Base-by-base conservation (phyloP, 2,329 filamentous ascomycete genomes). In the Reticulascus tulasneorum region DNA sequence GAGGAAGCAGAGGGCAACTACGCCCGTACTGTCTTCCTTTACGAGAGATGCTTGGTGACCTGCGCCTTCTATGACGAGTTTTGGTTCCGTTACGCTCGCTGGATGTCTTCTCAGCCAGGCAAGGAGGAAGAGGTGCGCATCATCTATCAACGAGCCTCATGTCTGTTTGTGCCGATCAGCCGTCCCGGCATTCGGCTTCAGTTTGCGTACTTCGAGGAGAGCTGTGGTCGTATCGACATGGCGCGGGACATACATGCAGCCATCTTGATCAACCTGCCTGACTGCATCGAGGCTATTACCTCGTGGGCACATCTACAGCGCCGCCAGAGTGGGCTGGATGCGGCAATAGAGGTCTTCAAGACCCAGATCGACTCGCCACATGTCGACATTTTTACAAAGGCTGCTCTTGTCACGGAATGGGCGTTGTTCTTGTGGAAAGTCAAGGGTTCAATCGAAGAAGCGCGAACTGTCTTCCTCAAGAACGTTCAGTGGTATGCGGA, bases 1-100 rank as follows among this genome's bases (percentile, higher is more conserved):
- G 93, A 98, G 57, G 93, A 98, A 63, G 65, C 74, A 0, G 84
- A 95, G 59, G 88, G 86, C 34, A 79, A 90, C 46, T 87, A 81
- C 47, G 63, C 71, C 11, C 79, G 93, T 40, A 83, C 75, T 29
- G 77, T 85, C 6, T 93, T 93, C 54, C 66, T 98, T 21, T 97
- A 98, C 57, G 93, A 98, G 67, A 82, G 93, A 33, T 97, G 90
- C 52, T 64, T 98, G 34, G 87, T 95, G 23, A 91, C 88, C 1
- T 94, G 87, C 53, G 91, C 93, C 12, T 84, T 94, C 48, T 96
- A 98, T 56, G 91, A 97, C 32, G 91, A 97, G 56, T 94, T 97
- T 61, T 98, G 93, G 93, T 80, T 94, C 52, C 84, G 93, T n/a
- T 98, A 95, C 61, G 87, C 85, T 12, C 75, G 91, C 25, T 98